A percentile compares a stretch with the other conserved stretches of the same genome.
Evolutionary conservation across 2,329 filamentous ascomycete species (phyloP).

Genomic region (Akanthomyces dipterigenus): DNA sequence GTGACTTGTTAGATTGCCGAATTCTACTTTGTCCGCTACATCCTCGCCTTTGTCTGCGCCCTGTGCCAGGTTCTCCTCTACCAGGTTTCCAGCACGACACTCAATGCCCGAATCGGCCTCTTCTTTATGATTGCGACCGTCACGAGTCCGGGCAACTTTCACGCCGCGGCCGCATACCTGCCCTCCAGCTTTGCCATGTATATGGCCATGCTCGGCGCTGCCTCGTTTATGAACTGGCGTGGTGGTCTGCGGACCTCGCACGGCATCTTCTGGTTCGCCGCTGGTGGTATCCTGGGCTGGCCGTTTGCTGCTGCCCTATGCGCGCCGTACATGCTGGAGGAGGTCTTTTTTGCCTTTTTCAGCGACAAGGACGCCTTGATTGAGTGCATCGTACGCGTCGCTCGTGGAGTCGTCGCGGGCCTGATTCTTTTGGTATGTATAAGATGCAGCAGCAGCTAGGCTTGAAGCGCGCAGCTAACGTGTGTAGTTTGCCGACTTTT

Average conservation of each 20-base stretch:
- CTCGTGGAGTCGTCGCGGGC: slow-evolving; percentile 61
- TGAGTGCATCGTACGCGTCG: slow-evolving; percentile 52
- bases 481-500: slow-evolving; percentile 58
- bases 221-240: slow-evolving; percentile 86
- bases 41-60: slow-evolving; percentile 70
- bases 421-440: slow-evolving; percentile 60
- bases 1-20: slow-evolving; percentile 50
- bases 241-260: slow-evolving; percentile 71
- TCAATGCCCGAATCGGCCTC: slow-evolving; percentile 78
- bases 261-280: slow-evolving; percentile 85
- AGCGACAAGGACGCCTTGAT: slow-evolving; percentile 53
- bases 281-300: slow-evolving; percentile 84
- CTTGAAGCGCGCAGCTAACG: neutral
- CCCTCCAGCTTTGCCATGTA: slow-evolving; percentile 98
- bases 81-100: slow-evolving; percentile 63
- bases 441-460: neutral
- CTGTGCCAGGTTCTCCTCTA: slow-evolving; percentile 77
- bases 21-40: slow-evolving; percentile 80
- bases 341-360: slow-evolving; percentile 52
- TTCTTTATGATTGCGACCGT: slow-evolving; percentile 74
- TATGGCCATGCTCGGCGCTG: slow-evolving; percentile 74
- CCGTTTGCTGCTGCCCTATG: slow-evolving; percentile 83
- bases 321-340: slow-evolving; percentile 74
- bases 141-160: slow-evolving; percentile 86
- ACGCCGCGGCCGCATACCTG: slow-evolving; percentile 78